phyloP scores from a whole-genome alignment of 75 land plant species.

The Chamaecyparis obtusa region DNA sequence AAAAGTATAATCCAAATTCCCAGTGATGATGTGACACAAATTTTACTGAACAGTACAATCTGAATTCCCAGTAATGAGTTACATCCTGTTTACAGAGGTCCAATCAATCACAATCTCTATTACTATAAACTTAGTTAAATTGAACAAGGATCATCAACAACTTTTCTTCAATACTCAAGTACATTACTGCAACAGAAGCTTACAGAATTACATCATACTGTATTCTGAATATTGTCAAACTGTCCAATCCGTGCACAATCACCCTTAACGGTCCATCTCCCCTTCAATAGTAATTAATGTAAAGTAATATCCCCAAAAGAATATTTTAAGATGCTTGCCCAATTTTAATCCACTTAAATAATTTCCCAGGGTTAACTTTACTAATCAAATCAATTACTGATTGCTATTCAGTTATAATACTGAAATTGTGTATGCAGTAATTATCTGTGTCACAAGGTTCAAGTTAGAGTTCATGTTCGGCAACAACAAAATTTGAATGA shows the following conservation, averaged over 20 bases:
- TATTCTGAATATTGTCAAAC: not conserved
- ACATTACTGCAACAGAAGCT: not conserved
- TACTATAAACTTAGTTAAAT: not conserved
- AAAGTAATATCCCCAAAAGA: no score
- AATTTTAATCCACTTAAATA: no score
- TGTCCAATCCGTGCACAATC: not conserved
- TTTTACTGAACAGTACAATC: not conserved
- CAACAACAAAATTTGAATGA: no score
- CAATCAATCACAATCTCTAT: not conserved
- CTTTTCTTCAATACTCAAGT: not conserved
- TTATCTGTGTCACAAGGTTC: no score
- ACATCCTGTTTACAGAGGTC: not conserved
- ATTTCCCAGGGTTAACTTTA: no score
- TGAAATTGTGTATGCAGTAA: no score
- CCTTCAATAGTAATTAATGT: not conserved
- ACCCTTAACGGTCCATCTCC: not conserved
- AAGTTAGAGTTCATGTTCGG: no score
- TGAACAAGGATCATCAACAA: not conserved
- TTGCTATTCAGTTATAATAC: no score
- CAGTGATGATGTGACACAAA: not conserved
- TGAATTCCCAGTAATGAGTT: not conserved
- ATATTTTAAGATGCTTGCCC: no score
- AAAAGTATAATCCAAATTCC: not conserved
- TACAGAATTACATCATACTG: not conserved
- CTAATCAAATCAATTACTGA: no score